Evolutionary conservation across 768 basidiomycete genomes (phyloP), one percentile per base, ranked within the genome.

Genomic region (Boletales sp.): DNA sequence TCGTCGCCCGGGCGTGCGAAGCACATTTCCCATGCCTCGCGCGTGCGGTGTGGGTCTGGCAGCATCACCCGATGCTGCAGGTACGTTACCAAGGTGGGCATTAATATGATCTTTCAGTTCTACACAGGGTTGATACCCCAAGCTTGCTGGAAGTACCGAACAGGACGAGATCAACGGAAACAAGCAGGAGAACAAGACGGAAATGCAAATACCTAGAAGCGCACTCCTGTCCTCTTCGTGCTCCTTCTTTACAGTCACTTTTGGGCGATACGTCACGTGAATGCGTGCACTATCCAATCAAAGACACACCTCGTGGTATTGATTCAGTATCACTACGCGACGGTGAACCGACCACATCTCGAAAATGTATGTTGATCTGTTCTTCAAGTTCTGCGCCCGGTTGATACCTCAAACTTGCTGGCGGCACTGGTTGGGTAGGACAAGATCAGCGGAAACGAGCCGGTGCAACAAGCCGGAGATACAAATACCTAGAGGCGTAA

Each of bases 161-260:
- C 1, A 35, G 9, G n/a, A 37, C 36, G 7, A 37, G 17, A 37
- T 37, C 4, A 36, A 8, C 6, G 34, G 15, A 35, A 36, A 14
- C 15, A 3, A 15, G 24, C 24, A 6, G 24, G 24, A 3, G n/a
- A 14, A 36, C 8, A n/a, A 36, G 13, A 36, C 15, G 13, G 13
- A 36, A 36, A 36, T 17, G 17, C 17, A 37, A 17, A 7, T 47
- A 61, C 55, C 43, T n/a, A 31, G 29, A 40, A 29, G 40, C 2
- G 24, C 5, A 8, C 19, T 0, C 18, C 14, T 29, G 19, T 46
- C 58, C 2, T 57, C 62, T 19, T 58, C 58, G 1, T 43, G 40
- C 37, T 55, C 61, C 18, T 53, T 55, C 34, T 64, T 58, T 5
- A 57, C 39, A 8, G 30, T 13, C 2, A n/a, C 18, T 40, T 5